These are phyloP conservation scores for Handroanthus guayacan DNA, from an alignment of 257 asterid species.

Conservation along the genomic window DNA sequence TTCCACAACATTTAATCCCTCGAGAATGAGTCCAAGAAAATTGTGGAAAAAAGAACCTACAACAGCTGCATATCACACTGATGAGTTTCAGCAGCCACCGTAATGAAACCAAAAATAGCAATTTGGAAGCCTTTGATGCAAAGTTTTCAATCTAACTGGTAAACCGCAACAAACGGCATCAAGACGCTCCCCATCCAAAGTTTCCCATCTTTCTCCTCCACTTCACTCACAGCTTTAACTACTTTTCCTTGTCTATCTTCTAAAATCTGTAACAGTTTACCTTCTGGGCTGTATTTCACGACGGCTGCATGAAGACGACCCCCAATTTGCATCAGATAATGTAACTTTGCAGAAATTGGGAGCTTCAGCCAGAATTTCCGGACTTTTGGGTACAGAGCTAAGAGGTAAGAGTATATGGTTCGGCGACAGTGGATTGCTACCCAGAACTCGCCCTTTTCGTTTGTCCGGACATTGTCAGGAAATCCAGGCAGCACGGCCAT, in stretches of 20 bases:
- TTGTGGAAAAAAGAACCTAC: conserved; percentile 2
- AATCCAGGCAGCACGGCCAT: conserved; percentile 81
- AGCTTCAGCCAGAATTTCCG: conserved; percentile 70
- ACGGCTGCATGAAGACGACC: conserved; percentile 67
- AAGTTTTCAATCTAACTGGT: conserved; percentile 48
- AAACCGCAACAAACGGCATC: conserved; percentile 84
- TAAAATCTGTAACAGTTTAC: conserved; percentile 64
- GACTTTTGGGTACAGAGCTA: conserved; percentile 54
- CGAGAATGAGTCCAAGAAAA: not conserved
- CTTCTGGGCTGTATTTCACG: conserved; percentile 83
- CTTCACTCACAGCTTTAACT: conserved; percentile 84
- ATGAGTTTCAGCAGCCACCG: too few relatives aligned
- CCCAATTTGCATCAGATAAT: conserved; percentile 78
- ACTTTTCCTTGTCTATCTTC: conserved; percentile 88
- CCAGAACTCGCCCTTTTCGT: conserved; percentile 87
- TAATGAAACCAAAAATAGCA: not conserved
- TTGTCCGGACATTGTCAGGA: conserved; percentile 85
- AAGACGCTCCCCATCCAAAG: conserved; percentile 96
- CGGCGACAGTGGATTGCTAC: conserved; percentile 85
- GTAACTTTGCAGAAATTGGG: conserved; percentile 70
- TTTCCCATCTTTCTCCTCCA: conserved; percentile 89
- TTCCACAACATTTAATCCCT: conserved; percentile 23
- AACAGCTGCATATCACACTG: not conserved
- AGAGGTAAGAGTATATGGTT: conserved; percentile 59
- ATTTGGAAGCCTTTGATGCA: not conserved